Evolutionary conservation across 2,329 filamentous ascomycete species (phyloP).

Genomic region (Aspergillus pseudoterreus): DNA sequence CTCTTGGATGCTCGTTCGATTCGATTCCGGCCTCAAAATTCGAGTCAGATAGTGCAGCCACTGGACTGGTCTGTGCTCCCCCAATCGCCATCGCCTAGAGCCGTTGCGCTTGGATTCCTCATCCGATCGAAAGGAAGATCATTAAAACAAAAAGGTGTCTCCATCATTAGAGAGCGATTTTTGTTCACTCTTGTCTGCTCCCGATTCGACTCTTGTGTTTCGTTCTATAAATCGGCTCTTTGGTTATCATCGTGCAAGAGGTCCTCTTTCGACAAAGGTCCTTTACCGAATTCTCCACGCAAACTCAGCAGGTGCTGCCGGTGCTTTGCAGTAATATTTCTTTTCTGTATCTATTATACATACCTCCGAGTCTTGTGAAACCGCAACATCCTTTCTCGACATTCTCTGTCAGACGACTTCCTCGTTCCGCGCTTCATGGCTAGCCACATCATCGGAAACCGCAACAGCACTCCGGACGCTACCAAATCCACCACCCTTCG

Average conservation of each 20-base stretch:
- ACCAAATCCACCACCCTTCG: constrained; percentile 75
- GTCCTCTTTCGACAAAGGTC: constrained; percentile 7
- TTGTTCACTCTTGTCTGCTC: constrained; percentile 1
- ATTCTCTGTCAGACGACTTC: constrained; percentile 6
- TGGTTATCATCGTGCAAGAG: constrained; percentile 10
- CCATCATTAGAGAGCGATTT: constrained; percentile 19
- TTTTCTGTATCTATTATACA: constrained; percentile 35
- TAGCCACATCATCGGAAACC: constrained; percentile 70
- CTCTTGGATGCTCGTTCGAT: constrained; percentile 23
- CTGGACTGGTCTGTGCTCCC: constrained; percentile 43
- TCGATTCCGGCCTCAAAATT: constrained; percentile 21
- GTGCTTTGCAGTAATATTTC: constrained; percentile 50
- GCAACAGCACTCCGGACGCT: constrained; percentile 95
- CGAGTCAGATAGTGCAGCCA: constrained; percentile 40
- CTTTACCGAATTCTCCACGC: constrained; percentile 22
- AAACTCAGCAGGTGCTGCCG: constrained; percentile 76
- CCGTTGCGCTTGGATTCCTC: constrained; percentile 25
- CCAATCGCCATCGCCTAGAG: constrained; percentile 30
- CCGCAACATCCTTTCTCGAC: constrained; percentile 6
- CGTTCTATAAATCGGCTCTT: neutral
- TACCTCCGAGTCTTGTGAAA: constrained; percentile 15
- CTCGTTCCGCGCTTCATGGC: constrained; percentile 45
- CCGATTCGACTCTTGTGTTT: neutral
- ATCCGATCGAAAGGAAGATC: constrained; percentile 9
- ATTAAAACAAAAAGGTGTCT: constrained; percentile 4